Base-by-base conservation (phyloP, 1,139 yeast species). In the Magnusiomyces ingens region DNA sequence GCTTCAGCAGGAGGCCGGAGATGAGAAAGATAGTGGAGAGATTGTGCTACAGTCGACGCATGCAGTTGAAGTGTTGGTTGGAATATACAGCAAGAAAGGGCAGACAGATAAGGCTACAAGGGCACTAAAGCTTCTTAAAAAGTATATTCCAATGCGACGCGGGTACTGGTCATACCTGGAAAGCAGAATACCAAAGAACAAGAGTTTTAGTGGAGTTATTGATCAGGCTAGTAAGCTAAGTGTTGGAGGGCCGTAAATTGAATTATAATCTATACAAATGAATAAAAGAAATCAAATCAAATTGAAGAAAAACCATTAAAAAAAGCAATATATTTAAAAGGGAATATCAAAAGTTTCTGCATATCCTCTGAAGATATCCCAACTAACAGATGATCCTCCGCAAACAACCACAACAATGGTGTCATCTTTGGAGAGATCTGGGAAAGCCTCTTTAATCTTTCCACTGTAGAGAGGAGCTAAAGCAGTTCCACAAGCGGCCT, bases 401-500 rank as follows among this genome's bases (percentile, higher is more conserved):
- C 71, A 68, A 4, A 68, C 67, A 37, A 68, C 59, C 1, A 67
- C 70, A 3, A 68, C 67, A 2, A 68, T 57, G 13, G 59, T 58
- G 0, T 67, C 62, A 45, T 60, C 60, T 13, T 57, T 56, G 42
- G 52, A 57, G 21, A 67, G 56, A 41, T 59, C 57, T 1, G 69
- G 69, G 43, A 67, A 51, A 4, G 59, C 53, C 12, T 61, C 59
- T 26, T 56, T 55, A 47, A 67, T 54, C 35, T 58, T 54, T 38
- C 62, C 62, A 37, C 60, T 67, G 62, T 79, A 79, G 3, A 79
- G 74, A 13, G 81, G 72, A 22, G 84, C 78, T 29, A 84, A 62
- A 0, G 89, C 79, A 1, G 87, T 87, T 11, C 90, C 90, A 68
- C 91, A 85, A 1, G 90, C 89, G 0, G 90, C 89, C 60, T 84